A percentile compares a stretch with the other conserved stretches of the same genome.
phyloP scores from a whole-genome alignment of 176 grass and related monocot genomes.

The Carex myosuroides region DNA sequence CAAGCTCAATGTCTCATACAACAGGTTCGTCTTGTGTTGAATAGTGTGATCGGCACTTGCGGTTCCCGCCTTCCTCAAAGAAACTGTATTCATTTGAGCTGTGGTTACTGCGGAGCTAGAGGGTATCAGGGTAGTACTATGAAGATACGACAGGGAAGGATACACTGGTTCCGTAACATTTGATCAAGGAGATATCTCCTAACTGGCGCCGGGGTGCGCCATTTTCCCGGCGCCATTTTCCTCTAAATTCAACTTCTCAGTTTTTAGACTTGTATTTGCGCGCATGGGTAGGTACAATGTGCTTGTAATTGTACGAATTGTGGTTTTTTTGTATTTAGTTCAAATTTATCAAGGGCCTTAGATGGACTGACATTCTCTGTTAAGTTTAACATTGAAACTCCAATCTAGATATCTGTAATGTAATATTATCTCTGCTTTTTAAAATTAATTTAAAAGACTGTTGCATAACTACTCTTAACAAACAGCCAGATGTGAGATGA shows the following conservation, averaged over 20 bases:
- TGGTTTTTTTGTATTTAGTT: not conserved
- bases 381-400: not conserved
- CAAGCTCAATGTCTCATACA: not conserved
- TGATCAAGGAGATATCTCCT: not conserved
- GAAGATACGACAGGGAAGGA: not conserved
- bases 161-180: not conserved
- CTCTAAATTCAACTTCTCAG: not conserved
- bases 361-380: not conserved
- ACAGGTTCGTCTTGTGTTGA: not conserved
- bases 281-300: not conserved
- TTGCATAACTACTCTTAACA: no score
- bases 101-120: not conserved
- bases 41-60: not conserved
- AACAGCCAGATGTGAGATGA: not conserved
- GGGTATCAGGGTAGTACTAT: not conserved
- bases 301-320: not conserved
- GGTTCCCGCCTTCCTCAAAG: not conserved
- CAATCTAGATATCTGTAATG: not conserved
- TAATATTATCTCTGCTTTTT: not conserved
- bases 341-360: not conserved
- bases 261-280: not conserved
- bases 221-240: not conserved
- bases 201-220: not conserved
- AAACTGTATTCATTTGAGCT: not conserved
- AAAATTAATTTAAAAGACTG: not conserved